These are phyloP conservation scores for Ilex paraguariensis DNA, from an alignment of 305 asterid species.

Conservation along the genomic window DNA sequence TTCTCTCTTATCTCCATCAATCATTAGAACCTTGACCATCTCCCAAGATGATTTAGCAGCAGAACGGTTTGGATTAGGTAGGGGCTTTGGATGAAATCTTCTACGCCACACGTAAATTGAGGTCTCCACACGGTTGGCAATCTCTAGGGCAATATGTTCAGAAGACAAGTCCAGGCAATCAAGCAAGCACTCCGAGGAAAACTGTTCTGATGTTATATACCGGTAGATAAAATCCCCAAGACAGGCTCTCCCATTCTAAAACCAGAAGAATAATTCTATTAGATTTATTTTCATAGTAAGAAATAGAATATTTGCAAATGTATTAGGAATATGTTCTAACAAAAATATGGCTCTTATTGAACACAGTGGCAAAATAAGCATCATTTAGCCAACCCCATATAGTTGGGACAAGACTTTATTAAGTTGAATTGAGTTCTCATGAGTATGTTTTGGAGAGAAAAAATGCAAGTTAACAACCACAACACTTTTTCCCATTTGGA, in stretches of 20 bases:
- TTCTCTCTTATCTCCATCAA: neutral
- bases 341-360: too few relatives aligned
- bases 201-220: slow-evolving; percentile 1
- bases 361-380: too few relatives aligned
- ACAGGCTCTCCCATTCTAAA: neutral
- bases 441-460: too few relatives aligned
- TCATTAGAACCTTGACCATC: neutral
- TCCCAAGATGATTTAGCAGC: slow-evolving; percentile 2
- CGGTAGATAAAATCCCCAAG: slow-evolving; percentile 4
- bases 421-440: too few relatives aligned
- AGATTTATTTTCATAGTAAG: too few relatives aligned
- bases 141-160: slow-evolving; percentile 3
- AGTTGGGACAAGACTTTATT: too few relatives aligned
- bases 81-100: neutral
- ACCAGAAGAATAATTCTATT: neutral
- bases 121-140: slow-evolving; percentile 1
- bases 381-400: too few relatives aligned
- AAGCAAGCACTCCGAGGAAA: neutral
- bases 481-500: too few relatives aligned
- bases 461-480: too few relatives aligned
- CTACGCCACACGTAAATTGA: slow-evolving; percentile 1
- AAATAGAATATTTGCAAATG: too few relatives aligned
- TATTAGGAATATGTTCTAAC: too few relatives aligned
- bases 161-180: slow-evolving; percentile 3
- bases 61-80: neutral